phyloP scores from a whole-genome alignment of 345 rosid genomes.

The Dipteronia sinensis region DNA sequence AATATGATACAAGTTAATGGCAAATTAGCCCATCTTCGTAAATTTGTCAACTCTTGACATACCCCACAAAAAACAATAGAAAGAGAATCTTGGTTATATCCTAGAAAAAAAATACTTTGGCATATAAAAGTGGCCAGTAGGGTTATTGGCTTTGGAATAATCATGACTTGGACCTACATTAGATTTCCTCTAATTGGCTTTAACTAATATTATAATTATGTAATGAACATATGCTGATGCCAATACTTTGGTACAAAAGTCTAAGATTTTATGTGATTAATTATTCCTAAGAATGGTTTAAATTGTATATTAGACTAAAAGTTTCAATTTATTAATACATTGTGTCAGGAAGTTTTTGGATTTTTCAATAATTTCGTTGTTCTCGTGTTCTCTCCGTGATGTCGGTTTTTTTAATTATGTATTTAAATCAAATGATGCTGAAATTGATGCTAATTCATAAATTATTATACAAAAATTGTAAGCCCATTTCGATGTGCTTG shows the following conservation, averaged over 20 bases:
- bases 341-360: constrained; percentile 15
- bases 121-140: background rate
- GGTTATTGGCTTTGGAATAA: constrained; percentile 23
- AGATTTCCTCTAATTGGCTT: constrained; percentile 7
- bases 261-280: background rate
- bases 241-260: constrained; percentile 4
- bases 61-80: background rate
- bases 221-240: constrained; percentile 17
- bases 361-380: background rate
- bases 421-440: background rate
- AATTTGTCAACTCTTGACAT: background rate
- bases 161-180: constrained; percentile 13
- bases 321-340: background rate
- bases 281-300: background rate
- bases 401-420: too few relatives aligned
- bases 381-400: constrained; percentile 2
- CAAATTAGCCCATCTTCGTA: background rate
- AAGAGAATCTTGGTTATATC: constrained; percentile 11
- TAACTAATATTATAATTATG: too few relatives aligned
- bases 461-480: background rate
- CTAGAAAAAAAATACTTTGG: constrained; percentile 6
- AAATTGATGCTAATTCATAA: background rate
- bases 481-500: background rate
- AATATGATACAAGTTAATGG: background rate
- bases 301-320: background rate